phyloP scores from a whole-genome alignment of 805 yeast genomes.

The Candida sphagnicola region DNA sequence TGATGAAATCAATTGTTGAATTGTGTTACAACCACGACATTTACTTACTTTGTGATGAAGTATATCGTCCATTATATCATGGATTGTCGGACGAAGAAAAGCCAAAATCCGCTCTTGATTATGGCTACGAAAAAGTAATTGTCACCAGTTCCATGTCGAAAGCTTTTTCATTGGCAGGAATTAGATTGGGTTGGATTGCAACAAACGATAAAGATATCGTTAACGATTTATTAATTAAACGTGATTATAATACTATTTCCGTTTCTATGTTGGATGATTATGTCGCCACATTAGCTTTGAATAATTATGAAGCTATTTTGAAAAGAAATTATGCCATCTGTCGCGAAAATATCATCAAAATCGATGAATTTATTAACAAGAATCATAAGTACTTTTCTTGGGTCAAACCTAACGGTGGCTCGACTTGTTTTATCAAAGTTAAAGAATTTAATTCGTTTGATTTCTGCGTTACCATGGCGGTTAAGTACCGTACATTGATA shows the following conservation, averaged over 20 bases:
- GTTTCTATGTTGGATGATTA: slow-evolving; percentile 45
- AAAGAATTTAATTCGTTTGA: slow-evolving; percentile 24
- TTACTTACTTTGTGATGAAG: slow-evolving; percentile 48
- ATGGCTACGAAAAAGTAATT: slow-evolving; percentile 40
- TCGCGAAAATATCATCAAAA: slow-evolving; percentile 26
- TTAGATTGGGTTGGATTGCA: slow-evolving; percentile 51
- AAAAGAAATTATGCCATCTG: slow-evolving; percentile 40
- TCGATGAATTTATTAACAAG: slow-evolving; percentile 29
- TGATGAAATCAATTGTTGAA: slow-evolving; percentile 29
- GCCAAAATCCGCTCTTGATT: slow-evolving; percentile 39
- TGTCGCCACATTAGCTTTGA: slow-evolving; percentile 41
- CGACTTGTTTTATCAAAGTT: slow-evolving; percentile 41
- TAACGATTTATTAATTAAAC: slow-evolving; percentile 29
- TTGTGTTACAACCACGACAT: slow-evolving; percentile 31
- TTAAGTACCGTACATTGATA: slow-evolving; percentile 27
- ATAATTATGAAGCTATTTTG: slow-evolving; percentile 29
- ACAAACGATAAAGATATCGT: slow-evolving; percentile 27
- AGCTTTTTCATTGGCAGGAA: slow-evolving; percentile 51
- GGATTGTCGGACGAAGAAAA: slow-evolving; percentile 15
- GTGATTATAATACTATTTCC: slow-evolving; percentile 51
- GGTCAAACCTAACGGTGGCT: slow-evolving; percentile 46
- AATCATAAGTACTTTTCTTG: slow-evolving; percentile 31
- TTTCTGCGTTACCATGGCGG: slow-evolving; percentile 34
- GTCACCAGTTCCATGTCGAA: slow-evolving; percentile 52
- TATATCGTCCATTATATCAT: slow-evolving; percentile 51